Evolutionary conservation across 495 filamentous ascomycete genomes (phyloP), one percentile per base, ranked within the genome.

Genomic region (Talaromyces borbonicus): DNA sequence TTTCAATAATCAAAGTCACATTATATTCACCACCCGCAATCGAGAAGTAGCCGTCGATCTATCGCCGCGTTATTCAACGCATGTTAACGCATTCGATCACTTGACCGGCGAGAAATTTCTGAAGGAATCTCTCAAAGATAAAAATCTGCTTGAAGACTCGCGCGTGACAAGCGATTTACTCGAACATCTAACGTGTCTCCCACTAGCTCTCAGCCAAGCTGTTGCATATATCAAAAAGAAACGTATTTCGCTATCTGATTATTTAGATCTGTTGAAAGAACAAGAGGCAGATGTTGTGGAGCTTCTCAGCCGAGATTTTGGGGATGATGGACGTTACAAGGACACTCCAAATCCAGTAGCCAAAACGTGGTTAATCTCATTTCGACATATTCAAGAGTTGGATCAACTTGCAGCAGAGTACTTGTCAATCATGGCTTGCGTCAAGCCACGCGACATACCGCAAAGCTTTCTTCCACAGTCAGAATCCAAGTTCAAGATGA

Each of bases 281-380:
- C 61, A 64, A 9, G 66, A 74, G 18, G 42, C 67, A 26, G 58
- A 66, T 11, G 50, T 51, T 2, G 54, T 69, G 7, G 55, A 60
- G 15, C 53, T 78, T 5, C 51, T 79, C 11, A 73, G 68, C 46
- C 51, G 63, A 53, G 74, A 77, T 4, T 81, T 77, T 42, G 57
- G 62, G 5, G 71, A 77, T 25, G 50, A 63, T 5, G 51, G 59
- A 8, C 54, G 71, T 39, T 73, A 77, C 46, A 29, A 26, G 4
- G 61, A 57, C 5, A 59, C 52, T 12, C 56, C 67, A 14, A 80
- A 78, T 46, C 62, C 77, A 3, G 62, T 80, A 0, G 73, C 71
- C 1, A 63, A 60, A 0, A 81, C 76, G 0, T 80, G 72, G 75
- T 56, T 71, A 0, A 67, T 75, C 0, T 76, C 74, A 0, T 74